Percentiles rank a stretch among this genome's conserved stretches.
Conservation (phyloP, 257 asterid genomes). For the Plantago major region DNA sequence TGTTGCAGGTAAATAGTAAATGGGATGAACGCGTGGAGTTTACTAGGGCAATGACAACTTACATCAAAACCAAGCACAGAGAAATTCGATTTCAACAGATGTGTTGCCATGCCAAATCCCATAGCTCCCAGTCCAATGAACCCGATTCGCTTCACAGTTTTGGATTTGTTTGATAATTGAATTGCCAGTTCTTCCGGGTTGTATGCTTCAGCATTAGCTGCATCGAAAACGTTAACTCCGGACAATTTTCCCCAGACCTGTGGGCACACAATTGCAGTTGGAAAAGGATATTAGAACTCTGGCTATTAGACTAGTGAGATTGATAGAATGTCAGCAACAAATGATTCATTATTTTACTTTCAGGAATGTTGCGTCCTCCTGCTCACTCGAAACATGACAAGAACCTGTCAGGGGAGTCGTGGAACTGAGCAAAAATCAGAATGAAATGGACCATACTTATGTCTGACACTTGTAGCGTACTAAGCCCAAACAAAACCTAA, state of each 20-base stretch:
- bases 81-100: conserved; percentile 78
- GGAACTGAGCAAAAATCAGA: conserved; percentile 14
- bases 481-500: conserved; percentile 6
- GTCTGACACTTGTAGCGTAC: background rate
- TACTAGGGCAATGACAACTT: conserved; percentile 25
- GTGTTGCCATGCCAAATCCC: conserved; percentile 99
- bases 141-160: conserved; percentile 62
- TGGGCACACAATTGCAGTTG: conserved; percentile 21
- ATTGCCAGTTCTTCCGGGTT: conserved; percentile 72
- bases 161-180: conserved; percentile 52
- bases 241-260: conserved; percentile 85
- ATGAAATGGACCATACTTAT: conserved; percentile 6
- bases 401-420: conserved; percentile 39
- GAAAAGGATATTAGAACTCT: conserved; percentile 10
- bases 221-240: conserved; percentile 65
- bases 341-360: conserved; percentile 39
- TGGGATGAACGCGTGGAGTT: conserved; percentile 16
- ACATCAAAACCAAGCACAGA: conserved; percentile 82
- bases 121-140: conserved; percentile 98
- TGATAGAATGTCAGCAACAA: conserved; percentile 18
- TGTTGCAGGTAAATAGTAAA: conserved; percentile 8
- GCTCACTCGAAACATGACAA: conserved; percentile 44
- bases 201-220: conserved; percentile 59
- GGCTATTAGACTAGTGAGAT: conserved; percentile 6
- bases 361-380: conserved; percentile 43